These are phyloP conservation scores for Epicoccum sorghinum DNA, from an alignment of 2,329 filamentous ascomycete species.

Conservation along the genomic window DNA sequence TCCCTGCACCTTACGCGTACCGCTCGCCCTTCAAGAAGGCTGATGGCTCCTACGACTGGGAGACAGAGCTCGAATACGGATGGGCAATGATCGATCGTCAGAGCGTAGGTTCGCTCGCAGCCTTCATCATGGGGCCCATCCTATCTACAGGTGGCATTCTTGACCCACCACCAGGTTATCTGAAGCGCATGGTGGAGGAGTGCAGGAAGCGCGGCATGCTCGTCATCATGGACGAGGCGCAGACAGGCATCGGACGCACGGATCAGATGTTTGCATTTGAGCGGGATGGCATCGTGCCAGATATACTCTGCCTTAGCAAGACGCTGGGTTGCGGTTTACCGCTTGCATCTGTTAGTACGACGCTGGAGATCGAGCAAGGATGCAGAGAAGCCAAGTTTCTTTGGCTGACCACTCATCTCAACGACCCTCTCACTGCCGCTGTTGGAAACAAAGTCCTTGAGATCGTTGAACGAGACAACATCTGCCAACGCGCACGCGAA, in stretches of 20 bases:
- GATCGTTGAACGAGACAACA: slow-evolving; percentile 35
- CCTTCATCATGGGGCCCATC: slow-evolving; percentile 68
- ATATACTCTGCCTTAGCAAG: slow-evolving; percentile 48
- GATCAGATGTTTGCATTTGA: slow-evolving; percentile 59
- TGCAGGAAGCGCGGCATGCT: slow-evolving; percentile 44
- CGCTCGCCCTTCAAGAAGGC: slow-evolving; percentile 65
- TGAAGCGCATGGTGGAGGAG: slow-evolving; percentile 59
- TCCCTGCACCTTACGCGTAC: slow-evolving; percentile 67
- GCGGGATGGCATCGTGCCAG: slow-evolving; percentile 43
- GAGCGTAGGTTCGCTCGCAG: slow-evolving; percentile 66
- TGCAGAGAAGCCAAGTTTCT: slow-evolving; percentile 31
- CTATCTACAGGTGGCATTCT: slow-evolving; percentile 66
- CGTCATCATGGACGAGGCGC: slow-evolving; percentile 47
- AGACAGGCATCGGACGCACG: slow-evolving; percentile 44
- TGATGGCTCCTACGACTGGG: slow-evolving; percentile 69
- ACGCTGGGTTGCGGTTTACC: slow-evolving; percentile 39
- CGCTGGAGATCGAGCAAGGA: slow-evolving; percentile 23
- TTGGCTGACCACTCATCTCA: slow-evolving; percentile 39
- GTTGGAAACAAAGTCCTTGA: slow-evolving; percentile 40
- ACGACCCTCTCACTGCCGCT: slow-evolving; percentile 37
- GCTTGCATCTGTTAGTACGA: slow-evolving; percentile 34
- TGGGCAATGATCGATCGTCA: slow-evolving; percentile 66
- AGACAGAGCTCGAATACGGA: slow-evolving; percentile 67
- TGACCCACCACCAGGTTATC: slow-evolving; percentile 64
- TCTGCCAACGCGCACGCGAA: slow-evolving; percentile 22